Conservation (phyloP, 495 filamentous ascomycete genomes). For the Aspergillus heteromorphus region DNA sequence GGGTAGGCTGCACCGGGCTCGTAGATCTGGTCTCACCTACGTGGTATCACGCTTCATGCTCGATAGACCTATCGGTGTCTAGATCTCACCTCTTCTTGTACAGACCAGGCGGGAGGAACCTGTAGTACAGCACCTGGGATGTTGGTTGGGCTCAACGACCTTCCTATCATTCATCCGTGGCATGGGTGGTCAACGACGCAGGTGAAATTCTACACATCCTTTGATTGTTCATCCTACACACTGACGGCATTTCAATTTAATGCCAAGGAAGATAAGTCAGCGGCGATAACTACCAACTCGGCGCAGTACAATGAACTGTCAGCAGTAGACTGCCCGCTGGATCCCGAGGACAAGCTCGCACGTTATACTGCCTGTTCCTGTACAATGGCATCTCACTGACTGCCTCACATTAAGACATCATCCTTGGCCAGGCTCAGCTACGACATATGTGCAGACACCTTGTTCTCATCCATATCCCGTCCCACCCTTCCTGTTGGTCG, state of each 20-base stretch:
- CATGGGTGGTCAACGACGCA: no score
- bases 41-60: no score
- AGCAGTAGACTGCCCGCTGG: background rate
- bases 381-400: background rate
- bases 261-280: background rate
- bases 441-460: background rate
- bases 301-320: background rate
- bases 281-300: background rate
- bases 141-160: background rate
- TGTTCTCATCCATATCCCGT: background rate
- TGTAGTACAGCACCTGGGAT: background rate
- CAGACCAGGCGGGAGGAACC: background rate
- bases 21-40: background rate
- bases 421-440: background rate
- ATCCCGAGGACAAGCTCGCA: background rate
- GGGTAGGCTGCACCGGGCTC: background rate
- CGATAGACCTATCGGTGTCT: no score
- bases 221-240: no score
- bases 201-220: no score
- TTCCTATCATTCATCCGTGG: background rate
- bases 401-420: background rate
- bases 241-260: background rate
- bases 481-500: background rate
- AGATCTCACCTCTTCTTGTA: background rate
- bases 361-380: background rate